Base-by-base conservation (phyloP, 441 rosid species). In the Bruguiera hainesii region DNA sequence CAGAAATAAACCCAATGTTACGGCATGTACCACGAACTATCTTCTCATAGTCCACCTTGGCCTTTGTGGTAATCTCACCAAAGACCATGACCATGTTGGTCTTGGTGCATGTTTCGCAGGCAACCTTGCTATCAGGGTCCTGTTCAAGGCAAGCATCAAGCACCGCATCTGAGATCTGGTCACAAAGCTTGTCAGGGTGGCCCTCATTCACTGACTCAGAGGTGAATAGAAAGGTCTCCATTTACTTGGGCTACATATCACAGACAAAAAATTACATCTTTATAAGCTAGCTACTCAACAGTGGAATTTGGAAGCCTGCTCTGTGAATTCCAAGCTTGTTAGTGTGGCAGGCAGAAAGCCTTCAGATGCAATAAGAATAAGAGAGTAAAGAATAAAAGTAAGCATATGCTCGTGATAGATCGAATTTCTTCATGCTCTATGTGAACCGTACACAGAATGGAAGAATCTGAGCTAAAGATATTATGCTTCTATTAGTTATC, bases 151-250 rank as follows among this genome's bases (percentile, higher is more conserved):
- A 53, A 53, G 57, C 57, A 53, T 53, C 57, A 6, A 53, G 83
- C 60, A 80, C 84, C 0, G 86, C 86, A 75, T 78, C 86, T 28
- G 84, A 82, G 76, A 82, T 76, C 57, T 53, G 89, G 76, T 83
- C 89, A 25, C 89, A 83, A 29, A 83, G 80, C 81, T 85, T 85
- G 81, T 83, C 87, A 0, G 85, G 89, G 80, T 85, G 89, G 7
- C 89, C 89, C 79, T 85, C 83, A 29, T 81, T 85, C 65, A 85
- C 87, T 9, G 89, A 85, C 69, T 83, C 89, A 4, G 87, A 85
- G 26, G 89, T 85, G 81, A 78, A 85, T 68, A 81, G 84, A 46
- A 85, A 85, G 72, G 81, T 76, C 74, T 83, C 87, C 85, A 77
- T 74, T 71, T 25, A 23, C 15, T 68, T 66, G 80, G 64, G 63